Evolutionary conservation across 257 asterid species (phyloP).

Genomic region (Solanum boliviense): DNA sequence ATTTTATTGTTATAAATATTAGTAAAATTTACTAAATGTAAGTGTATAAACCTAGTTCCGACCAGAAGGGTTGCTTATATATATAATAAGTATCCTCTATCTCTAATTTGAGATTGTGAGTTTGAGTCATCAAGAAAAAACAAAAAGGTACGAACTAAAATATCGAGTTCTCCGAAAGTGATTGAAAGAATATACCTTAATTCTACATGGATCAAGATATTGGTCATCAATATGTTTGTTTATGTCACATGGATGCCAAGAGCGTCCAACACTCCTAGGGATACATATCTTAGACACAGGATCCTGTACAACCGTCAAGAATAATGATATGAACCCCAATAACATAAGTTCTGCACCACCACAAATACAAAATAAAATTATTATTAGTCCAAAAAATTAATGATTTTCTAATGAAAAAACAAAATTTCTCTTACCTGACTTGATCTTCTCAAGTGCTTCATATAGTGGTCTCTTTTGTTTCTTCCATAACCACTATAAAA

Average conservation of each 20-base stretch:
- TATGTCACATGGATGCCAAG: slow-evolving; percentile 18
- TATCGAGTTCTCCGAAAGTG: no score
- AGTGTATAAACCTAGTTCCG: neutral
- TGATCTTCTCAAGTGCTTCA: slow-evolving; percentile 22
- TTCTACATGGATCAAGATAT: neutral
- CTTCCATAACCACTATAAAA: slow-evolving; percentile 13
- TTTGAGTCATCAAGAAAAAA: no score
- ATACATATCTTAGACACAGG: slow-evolving; percentile 5
- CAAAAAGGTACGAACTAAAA: no score
- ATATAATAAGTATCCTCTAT: neutral
- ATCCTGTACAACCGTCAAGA: slow-evolving; percentile 10
- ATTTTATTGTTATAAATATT: neutral
- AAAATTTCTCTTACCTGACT: slow-evolving; percentile 1
- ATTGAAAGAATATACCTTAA: neutral
- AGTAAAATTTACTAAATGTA: no score
- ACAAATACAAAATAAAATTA: neutral
- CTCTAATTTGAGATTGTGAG: neutral
- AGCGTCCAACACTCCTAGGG: slow-evolving; percentile 1
- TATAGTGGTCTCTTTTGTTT: slow-evolving; percentile 9
- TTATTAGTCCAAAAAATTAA: neutral
- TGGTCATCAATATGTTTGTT: neutral
- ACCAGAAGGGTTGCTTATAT: neutral
- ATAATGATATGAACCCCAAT: slow-evolving; percentile 18
- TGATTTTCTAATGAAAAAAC: neutral
- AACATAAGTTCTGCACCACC: slow-evolving; percentile 13